Conservation (phyloP, 2,329 filamentous ascomycete species). For the Zarea fungicola region DNA sequence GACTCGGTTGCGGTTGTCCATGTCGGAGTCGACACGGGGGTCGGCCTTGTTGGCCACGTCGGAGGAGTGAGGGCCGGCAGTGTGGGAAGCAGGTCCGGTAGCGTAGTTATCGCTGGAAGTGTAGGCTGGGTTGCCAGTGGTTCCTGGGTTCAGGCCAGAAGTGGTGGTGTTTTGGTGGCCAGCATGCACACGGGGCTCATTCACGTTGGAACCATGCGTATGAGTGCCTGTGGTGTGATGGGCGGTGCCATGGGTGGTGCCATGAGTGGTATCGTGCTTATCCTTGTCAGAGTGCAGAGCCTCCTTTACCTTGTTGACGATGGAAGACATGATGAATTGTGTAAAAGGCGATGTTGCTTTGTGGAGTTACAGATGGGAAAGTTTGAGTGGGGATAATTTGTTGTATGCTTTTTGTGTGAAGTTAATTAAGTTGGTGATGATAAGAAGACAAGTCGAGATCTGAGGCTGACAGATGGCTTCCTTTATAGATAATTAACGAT, state of each 20-base stretch:
- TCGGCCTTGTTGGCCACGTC: slow-evolving; percentile 43
- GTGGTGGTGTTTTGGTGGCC: slow-evolving; percentile 44
- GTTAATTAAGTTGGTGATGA: slow-evolving; percentile 5
- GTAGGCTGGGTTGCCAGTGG: slow-evolving; percentile 24
- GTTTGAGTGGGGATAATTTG: slow-evolving; percentile 8
- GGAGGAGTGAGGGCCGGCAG: slow-evolving; percentile 36
- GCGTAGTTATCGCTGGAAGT: slow-evolving; percentile 17
- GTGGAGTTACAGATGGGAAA: not conserved
- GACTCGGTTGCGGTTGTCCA: slow-evolving; percentile 31
- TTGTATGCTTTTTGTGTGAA: slow-evolving; percentile 9
- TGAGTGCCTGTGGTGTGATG: slow-evolving; percentile 6
- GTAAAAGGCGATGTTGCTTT: slow-evolving; percentile 13
- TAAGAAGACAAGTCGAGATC: slow-evolving; percentile 15
- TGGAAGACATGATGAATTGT: slow-evolving; percentile 45
- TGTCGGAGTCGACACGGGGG: slow-evolving; percentile 47
- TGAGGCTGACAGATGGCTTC: not conserved
- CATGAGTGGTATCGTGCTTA: slow-evolving; percentile 23
- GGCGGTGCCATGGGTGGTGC: slow-evolving; percentile 17
- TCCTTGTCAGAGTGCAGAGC: slow-evolving; percentile 42
- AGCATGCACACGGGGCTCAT: slow-evolving; percentile 41
- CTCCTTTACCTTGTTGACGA: slow-evolving; percentile 58
- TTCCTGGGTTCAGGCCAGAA: slow-evolving; percentile 19
- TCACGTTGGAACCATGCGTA: slow-evolving; percentile 21
- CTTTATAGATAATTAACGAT: slow-evolving; percentile 8
- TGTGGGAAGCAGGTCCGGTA: slow-evolving; percentile 14